Base-by-base conservation (phyloP, 2,329 filamentous ascomycete species). In the Penicillium sumatraense region DNA sequence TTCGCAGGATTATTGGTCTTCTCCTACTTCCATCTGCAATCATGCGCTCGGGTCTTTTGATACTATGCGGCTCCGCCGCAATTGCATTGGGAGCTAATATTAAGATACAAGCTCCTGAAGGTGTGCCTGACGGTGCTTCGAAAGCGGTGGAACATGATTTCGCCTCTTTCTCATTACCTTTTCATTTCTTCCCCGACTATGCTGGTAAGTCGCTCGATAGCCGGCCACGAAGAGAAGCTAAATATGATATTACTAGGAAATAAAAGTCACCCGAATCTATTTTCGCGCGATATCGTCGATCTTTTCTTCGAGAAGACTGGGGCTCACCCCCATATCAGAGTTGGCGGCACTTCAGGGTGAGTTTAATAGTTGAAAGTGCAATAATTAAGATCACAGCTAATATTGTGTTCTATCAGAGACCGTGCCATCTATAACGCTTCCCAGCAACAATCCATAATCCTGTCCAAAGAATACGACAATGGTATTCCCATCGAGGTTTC, bases 141-240 rank as follows among this genome's bases (percentile, higher is more conserved):
- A 44, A 50, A 27, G 16, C 49, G 6, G 52, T 58, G 7, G 53
- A 40, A 9, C 56, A 58, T 38, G 49, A 51, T 7, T 58, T 58
- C 24, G 49, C 41, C 1, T 58, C 56, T 8, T 49, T 58, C 16
- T 58, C 56, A 1, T 41, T 55, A 3, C 56, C 56, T 8, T 46
- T 58, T 20, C 56, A 58, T 33, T 58, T 58, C 44, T 58, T 58
- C 18, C 53, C 53, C 1, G 56, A 58, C 33, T 58, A 51, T 38
- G 46, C 56, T 11, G 56, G 53, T 58, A 44, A 2, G 50, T 21
- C n/a, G 6, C 6, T 13, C 3, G 3, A 2, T 29, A 13, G 18
- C n/a, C 14, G 18, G 3, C 14, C 1, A 29, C 14, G 21, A 23
- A 11, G 29, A 11, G 13, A 18, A 45, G 18, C 21, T 16, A 13